These are phyloP conservation scores for Saccharomycopsis synnaedendra DNA, from an alignment of 805 yeast species.

Conservation along the genomic window DNA sequence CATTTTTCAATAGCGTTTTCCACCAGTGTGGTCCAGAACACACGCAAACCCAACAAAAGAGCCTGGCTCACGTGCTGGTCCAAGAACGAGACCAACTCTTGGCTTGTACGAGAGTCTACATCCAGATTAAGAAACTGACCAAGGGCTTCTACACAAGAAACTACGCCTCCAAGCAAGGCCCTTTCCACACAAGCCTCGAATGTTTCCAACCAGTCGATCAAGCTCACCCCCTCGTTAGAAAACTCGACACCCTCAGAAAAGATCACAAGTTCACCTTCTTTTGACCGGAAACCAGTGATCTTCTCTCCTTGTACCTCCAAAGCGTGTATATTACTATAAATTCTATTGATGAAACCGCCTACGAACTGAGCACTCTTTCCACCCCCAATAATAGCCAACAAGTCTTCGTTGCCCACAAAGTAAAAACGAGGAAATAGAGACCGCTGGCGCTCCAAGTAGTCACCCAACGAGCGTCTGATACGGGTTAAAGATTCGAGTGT, in stretches of 20 bases:
- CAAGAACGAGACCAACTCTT: constrained; percentile 24
- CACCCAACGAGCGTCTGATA: constrained; percentile 56
- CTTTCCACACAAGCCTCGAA: constrained; percentile 43
- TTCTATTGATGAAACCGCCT: constrained; percentile 51
- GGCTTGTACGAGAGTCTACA: not conserved
- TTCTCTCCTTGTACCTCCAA: constrained; percentile 26
- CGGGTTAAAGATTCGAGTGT: constrained; percentile 43
- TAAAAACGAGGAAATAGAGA: constrained; percentile 70
- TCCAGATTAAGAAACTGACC: constrained; percentile 16
- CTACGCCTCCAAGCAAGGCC: constrained; percentile 29
- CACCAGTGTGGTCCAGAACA: constrained; percentile 38
- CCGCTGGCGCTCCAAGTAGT: constrained; percentile 73
- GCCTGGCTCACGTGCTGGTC: constrained; percentile 43
- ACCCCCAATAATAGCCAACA: constrained; percentile 72
- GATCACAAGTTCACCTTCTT: constrained; percentile 51
- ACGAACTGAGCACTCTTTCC: constrained; percentile 33
- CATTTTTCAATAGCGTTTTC: constrained; percentile 21
- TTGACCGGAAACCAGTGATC: constrained; percentile 43
- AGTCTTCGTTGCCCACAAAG: constrained; percentile 84
- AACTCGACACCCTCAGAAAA: constrained; percentile 20
- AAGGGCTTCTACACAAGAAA: constrained; percentile 23
- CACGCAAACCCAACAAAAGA: constrained; percentile 40
- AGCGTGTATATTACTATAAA: constrained; percentile 55
- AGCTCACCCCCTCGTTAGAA: constrained; percentile 4
- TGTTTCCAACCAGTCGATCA: constrained; percentile 50